Base-by-base conservation (phyloP, 176 grass and related monocot species). In the Alloteropsis semialata region DNA sequence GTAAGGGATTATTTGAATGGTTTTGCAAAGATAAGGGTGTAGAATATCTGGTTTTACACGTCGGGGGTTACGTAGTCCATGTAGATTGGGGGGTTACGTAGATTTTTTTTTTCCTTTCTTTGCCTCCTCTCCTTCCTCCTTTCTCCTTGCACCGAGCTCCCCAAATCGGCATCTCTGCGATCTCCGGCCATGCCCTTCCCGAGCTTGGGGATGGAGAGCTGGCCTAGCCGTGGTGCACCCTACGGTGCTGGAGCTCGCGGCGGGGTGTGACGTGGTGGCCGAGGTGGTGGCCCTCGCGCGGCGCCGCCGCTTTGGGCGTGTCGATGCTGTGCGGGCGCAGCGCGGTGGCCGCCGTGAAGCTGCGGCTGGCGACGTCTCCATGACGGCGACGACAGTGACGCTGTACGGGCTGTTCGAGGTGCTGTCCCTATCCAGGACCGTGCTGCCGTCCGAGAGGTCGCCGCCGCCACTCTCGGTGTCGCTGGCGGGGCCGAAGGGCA, bases 311-410 rank as follows among this genome's bases (percentile, higher is more conserved):
- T n/a, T 34, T 91, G 10, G 89, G 87, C 80, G 76, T 99, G 3
- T 96, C 96, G 24, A 89, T 99, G n/a, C 85, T 99, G 5, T 90
- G 89, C 59, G 96, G 80, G 10, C 90, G 84, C 15, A 93, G 96
- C 34, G 72, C 91, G 0, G 89, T 92, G 1, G 71, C 78, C 14
- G 73, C 83, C 48, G 91, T 99, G 25, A 71, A 58, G 3, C 91
- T 99, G 29, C 93, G 96, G 4, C 87, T 92, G 2, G 74, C 87
- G 0, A 86, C 73, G 10, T 69, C 88, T 0, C 87, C 0, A 14
- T 61, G 1, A 29, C 72, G 3, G 42, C 57, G 10, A 58, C 86
- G 7, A 69, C 72, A 1, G 85, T 93, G 3, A 79, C 72, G 59
- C 82, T 99, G 41, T 91, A 86, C 14, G 93, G 93, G 9, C 89